phyloP scores from a whole-genome alignment of 1,139 yeast genomes.

The Debaryomyces sp. region DNA sequence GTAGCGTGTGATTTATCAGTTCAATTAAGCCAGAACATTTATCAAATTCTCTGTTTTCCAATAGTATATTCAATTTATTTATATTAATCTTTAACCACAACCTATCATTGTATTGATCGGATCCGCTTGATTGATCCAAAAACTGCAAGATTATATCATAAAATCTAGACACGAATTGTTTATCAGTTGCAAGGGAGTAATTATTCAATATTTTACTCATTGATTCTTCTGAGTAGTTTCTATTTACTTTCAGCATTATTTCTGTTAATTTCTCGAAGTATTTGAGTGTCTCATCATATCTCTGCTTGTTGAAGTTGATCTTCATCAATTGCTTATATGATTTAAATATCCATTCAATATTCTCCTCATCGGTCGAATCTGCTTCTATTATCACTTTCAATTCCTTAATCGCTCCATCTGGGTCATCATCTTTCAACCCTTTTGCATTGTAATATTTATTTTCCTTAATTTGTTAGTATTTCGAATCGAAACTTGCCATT shows the following conservation, averaged over 20 bases:
- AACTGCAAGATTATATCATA: constrained; percentile 33
- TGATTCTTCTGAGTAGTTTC: constrained; percentile 63
- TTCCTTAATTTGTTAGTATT: constrained; percentile 39
- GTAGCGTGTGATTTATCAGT: constrained; percentile 42
- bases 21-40: constrained; percentile 44
- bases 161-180: constrained; percentile 27
- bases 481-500: not conserved
- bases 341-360: constrained; percentile 53
- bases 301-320: constrained; percentile 40
- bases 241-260: constrained; percentile 32
- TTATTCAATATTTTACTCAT: constrained; percentile 56
- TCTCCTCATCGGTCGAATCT: constrained; percentile 20
- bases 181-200: constrained; percentile 36
- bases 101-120: constrained; percentile 45
- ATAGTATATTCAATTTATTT: constrained; percentile 50
- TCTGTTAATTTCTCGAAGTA: constrained; percentile 26
- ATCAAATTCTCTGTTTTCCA: constrained; percentile 40
- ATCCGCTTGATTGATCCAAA: constrained; percentile 17
- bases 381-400: constrained; percentile 38
- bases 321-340: constrained; percentile 69
- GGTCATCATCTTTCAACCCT: constrained; percentile 62
- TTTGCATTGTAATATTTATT: constrained; percentile 65
- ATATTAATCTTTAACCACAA: constrained; percentile 59
- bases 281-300: constrained; percentile 36
- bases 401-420: constrained; percentile 45